Conservation (phyloP, 345 rosid genomes). For the Ceriops zippeliana region DNA sequence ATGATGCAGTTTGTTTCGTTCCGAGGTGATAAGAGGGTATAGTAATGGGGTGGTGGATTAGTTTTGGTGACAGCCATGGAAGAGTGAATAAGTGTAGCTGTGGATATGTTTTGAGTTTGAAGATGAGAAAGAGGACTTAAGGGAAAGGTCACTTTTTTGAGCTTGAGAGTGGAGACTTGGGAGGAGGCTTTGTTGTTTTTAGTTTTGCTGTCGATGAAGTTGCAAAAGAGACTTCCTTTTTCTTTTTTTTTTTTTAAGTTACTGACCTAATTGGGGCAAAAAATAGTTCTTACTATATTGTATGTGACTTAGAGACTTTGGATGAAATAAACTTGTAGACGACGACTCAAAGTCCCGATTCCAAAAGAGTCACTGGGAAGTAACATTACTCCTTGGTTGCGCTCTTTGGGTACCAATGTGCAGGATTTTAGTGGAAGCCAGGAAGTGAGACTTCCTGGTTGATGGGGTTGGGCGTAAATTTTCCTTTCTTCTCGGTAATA, state of each 20-base stretch:
- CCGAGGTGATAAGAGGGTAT: conserved; percentile 2
- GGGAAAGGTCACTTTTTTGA: neutral
- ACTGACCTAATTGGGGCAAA: too few species aligned
- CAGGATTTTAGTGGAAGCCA: too few species aligned
- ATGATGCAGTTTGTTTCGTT: conserved; percentile 26
- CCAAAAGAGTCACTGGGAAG: too few species aligned
- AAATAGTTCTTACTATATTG: too few species aligned
- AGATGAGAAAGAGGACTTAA: conserved; percentile 9
- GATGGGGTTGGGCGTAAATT: neutral
- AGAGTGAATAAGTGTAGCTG: conserved; percentile 3
- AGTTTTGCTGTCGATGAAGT: conserved; percentile 1
- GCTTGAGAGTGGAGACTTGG: conserved; percentile 2
- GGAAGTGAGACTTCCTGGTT: conserved; percentile 1
- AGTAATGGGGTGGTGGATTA: too few species aligned
- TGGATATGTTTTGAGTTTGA: conserved; percentile 13
- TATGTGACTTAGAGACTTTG: too few species aligned
- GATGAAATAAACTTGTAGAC: too few species aligned
- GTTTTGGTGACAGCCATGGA: conserved; percentile 33
- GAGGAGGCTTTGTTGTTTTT: conserved; percentile 17
- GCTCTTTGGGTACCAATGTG: too few species aligned
- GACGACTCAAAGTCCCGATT: too few species aligned
- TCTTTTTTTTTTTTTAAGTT: too few species aligned
- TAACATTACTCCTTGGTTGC: too few species aligned
- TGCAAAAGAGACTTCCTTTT: conserved; percentile 2
- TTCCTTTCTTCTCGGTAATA: neutral